Base-by-base conservation (phyloP, 129 eudicot genomes). In the Helianthus annuus region DNA sequence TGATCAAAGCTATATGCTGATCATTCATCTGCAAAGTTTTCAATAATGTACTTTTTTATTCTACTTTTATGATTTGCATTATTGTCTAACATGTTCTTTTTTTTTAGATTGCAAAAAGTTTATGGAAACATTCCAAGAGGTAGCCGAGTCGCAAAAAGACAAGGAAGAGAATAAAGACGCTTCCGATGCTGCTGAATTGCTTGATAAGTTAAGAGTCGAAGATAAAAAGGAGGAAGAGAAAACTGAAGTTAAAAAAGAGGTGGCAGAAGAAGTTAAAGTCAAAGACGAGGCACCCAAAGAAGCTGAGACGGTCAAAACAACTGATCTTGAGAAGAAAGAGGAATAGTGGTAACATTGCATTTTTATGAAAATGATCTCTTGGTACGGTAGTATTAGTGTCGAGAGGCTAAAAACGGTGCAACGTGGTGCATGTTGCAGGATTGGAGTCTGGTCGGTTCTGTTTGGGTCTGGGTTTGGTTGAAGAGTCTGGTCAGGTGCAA, bases 1-100 rank as follows among this genome's bases (percentile, higher is more conserved):
- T 90, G 97, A 90, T 87, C 87, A 79, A 42, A 87, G 59, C 24
- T 60, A 68, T 68, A 42, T 42, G 80, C 96, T 88, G 92, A 86
- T 88, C 93, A 80, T 75, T 61, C 80, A 80, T 13, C 24, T 57
- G 38, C n/a, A 58, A 58, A 58, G 64, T 24, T 27, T 27, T 27
- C 9, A n/a, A 39, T 39, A 39, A 39, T 4, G 0, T 24, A 10
- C 10, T 58, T 3, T 3, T 58, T 22, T 58, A 29, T 10, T 22
- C 7, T 22, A 11, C 14, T 8, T 22, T 58, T 22, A 58, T 58
- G 38, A 6, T 4, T 34, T 61, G 45, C 45, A 6, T 39, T 39
- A 39, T 39, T 39, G 45, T 39, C 9, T 39, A 39, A 39, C 45
- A 39, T 39, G 45, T 39, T 39, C 45, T 5, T 32, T 27, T 19